Percentiles rank a stretch among this genome's conserved stretches.
phyloP scores from a whole-genome alignment of 108 stramenopile species.

The Epithemia pelagica region DNA sequence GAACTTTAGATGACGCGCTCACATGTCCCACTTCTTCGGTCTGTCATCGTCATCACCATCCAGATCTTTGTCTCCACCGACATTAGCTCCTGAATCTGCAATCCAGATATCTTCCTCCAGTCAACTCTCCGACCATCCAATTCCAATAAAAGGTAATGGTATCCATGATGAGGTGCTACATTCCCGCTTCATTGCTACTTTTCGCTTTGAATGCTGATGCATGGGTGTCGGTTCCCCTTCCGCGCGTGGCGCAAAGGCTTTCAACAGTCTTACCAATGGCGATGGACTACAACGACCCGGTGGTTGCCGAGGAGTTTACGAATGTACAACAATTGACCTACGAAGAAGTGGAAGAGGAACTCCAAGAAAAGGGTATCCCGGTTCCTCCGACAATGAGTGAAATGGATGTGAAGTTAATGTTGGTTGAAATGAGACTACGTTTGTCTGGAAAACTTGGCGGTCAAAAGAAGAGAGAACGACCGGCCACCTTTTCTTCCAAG shows the following conservation, averaged over 20 bases:
- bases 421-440: constrained; percentile 70
- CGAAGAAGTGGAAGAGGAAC: constrained; percentile 76
- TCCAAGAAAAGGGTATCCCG: constrained; percentile 55
- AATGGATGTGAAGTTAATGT: constrained; percentile 78
- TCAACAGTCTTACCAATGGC: constrained; percentile 45
- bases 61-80: too few species aligned
- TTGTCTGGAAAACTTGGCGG: constrained; percentile 36
- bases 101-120: too few species aligned
- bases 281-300: constrained; percentile 83
- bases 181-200: neutral
- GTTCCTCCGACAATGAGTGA: constrained; percentile 70
- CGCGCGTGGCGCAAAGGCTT: too few species aligned
- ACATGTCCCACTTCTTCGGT: too few species aligned
- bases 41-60: too few species aligned
- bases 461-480: constrained; percentile 23
- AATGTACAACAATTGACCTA: constrained; percentile 63
- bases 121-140: too few species aligned
- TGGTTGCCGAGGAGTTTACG: constrained; percentile 74
- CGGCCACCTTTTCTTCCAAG: constrained; percentile 57
- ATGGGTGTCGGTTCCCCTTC: neutral
- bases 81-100: too few species aligned
- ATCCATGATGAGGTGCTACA: neutral
- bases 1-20: too few species aligned
- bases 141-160: too few species aligned
- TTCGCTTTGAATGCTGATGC: neutral